Conservation (phyloP, 2,329 filamentous ascomycete genomes). For the Lachnellula subtilissima region DNA sequence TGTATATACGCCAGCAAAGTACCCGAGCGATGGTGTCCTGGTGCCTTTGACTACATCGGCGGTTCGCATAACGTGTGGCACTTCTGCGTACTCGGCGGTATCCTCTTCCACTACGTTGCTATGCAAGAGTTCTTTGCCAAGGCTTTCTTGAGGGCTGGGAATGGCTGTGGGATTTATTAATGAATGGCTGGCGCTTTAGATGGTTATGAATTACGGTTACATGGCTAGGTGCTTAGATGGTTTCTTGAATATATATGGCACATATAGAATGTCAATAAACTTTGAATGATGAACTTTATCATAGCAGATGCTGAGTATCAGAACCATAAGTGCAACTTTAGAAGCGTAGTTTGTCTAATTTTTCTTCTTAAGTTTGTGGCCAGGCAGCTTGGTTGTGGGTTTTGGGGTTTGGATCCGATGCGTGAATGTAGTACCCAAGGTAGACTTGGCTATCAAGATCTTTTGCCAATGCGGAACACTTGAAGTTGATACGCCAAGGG, state of each 20-base stretch:
- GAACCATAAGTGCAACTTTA: too few species aligned
- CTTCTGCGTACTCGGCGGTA: conserved; percentile 86
- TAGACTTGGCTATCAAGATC: too few species aligned
- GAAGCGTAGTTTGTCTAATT: too few species aligned
- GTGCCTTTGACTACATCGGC: conserved; percentile 90
- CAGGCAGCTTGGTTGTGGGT: too few species aligned
- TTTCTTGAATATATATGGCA: not conserved
- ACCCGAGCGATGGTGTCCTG: conserved; percentile 88
- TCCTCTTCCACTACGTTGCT: conserved; percentile 92
- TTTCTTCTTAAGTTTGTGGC: too few species aligned
- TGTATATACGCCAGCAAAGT: conserved; percentile 86
- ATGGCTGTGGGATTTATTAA: conserved; percentile 28
- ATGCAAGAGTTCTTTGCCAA: conserved; percentile 92
- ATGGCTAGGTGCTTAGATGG: conserved; percentile 12
- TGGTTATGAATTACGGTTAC: conserved; percentile 2
- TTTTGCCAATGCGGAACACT: too few species aligned
- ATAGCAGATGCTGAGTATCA: too few species aligned
- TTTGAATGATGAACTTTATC: too few species aligned
- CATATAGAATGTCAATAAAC: not conserved
- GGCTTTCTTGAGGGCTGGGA: conserved; percentile 62
- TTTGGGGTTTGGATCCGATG: too few species aligned
- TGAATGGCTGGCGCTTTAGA: conserved; percentile 1
- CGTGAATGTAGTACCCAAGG: too few species aligned
- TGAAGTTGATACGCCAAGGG: too few species aligned
- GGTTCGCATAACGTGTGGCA: conserved; percentile 99